phyloP scores from a whole-genome alignment of 2,329 filamentous ascomycete genomes.

The Ustulina deusta region DNA sequence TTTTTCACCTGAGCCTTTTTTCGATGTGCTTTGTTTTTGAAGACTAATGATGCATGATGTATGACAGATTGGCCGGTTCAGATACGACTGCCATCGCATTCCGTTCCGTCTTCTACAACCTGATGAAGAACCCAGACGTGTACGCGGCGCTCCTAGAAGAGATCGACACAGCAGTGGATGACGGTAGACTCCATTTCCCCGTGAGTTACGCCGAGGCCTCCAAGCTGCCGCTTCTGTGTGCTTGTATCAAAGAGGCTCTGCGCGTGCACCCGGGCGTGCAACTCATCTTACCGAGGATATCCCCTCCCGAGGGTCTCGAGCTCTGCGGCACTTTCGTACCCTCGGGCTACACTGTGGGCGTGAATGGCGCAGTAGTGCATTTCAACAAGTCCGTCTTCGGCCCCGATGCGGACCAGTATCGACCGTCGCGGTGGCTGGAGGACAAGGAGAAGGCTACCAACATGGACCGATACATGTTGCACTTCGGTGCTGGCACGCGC shows the following conservation, averaged over 20 bases:
- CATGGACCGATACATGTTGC: constrained; percentile 44
- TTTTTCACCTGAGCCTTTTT: constrained; percentile 5
- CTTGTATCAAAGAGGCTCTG: constrained; percentile 58
- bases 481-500: constrained; percentile 64
- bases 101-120: constrained; percentile 35
- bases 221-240: constrained; percentile 53
- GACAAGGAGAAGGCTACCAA: constrained; percentile 28
- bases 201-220: constrained; percentile 37
- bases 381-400: constrained; percentile 36
- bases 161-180: constrained; percentile 31
- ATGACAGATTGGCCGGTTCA: constrained; percentile 36
- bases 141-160: constrained; percentile 32
- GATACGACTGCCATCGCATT: constrained; percentile 37
- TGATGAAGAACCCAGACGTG: constrained; percentile 36
- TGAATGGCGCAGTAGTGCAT: constrained; percentile 47
- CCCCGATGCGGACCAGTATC: constrained; percentile 35
- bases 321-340: constrained; percentile 45
- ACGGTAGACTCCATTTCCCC: constrained; percentile 32
- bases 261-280: constrained; percentile 58
- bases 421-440: constrained; percentile 37
- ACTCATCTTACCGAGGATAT: constrained; percentile 56
- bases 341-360: constrained; percentile 44
- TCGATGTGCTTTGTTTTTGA: not conserved
- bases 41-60: constrained; percentile 24
- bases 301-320: constrained; percentile 52